Conservation (phyloP, 2,329 filamentous ascomycete genomes). For the Whalleya microplaca region DNA sequence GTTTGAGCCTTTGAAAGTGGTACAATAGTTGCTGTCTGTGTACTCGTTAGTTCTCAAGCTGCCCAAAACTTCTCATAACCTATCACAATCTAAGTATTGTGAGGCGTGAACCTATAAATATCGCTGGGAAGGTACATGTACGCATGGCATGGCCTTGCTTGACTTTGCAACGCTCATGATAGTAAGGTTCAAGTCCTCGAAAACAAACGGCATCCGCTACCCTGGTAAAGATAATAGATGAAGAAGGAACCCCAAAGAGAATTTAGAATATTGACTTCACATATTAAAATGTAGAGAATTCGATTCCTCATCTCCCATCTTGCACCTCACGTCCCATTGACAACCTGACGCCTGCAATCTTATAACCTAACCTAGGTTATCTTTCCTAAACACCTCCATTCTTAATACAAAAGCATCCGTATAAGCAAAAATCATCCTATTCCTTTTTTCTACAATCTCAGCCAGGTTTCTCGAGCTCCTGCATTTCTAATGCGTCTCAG, state of each 20-base stretch:
- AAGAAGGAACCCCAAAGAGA: not conserved
- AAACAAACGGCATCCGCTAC: too few species aligned
- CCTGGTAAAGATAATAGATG: too few species aligned
- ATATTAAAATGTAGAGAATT: not conserved
- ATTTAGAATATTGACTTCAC: not conserved
- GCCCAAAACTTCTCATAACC: too few species aligned
- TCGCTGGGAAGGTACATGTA: too few species aligned
- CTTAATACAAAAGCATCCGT: constrained; percentile 1
- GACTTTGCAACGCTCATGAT: too few species aligned
- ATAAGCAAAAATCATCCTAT: constrained; percentile 10
- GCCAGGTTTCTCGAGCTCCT: not conserved
- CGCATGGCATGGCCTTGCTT: too few species aligned
- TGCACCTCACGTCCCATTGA: not conserved
- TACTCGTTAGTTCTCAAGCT: too few species aligned
- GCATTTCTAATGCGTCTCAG: not conserved
- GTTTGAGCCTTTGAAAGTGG: too few species aligned
- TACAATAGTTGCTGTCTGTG: too few species aligned
- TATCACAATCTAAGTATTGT: too few species aligned
- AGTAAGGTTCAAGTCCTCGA: too few species aligned
- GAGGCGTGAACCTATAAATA: too few species aligned
- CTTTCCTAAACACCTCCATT: constrained; percentile 16
- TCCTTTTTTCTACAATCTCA: constrained; percentile 7
- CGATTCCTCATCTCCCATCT: not conserved
- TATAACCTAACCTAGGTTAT: not conserved
- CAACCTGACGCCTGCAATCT: constrained; percentile 1